Evolutionary conservation across 2,329 filamentous ascomycete genomes (phyloP).

Genomic region (Sporothrix euskadiensis): DNA sequence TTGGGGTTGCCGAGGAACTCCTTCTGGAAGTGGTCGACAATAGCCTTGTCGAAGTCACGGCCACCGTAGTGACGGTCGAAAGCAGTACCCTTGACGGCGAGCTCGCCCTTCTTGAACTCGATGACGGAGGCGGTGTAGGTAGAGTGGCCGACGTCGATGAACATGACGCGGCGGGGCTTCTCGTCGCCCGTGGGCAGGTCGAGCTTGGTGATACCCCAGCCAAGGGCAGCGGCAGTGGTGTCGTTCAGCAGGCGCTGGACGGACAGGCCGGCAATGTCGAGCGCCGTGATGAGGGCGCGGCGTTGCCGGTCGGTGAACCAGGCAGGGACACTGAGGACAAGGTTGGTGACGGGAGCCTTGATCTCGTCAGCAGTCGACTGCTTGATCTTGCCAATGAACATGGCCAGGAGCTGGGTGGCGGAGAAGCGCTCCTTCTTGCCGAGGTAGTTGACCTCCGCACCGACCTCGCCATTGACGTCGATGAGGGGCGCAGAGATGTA

Average conservation of each 20-base stretch:
- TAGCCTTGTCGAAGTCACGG: constrained; percentile 91
- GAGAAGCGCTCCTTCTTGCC: constrained; percentile 95
- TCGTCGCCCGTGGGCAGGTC: constrained; percentile 87
- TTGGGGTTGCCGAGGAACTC: constrained; percentile 99
- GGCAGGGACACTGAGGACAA: constrained; percentile 90
- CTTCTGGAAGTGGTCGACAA: constrained; percentile 90
- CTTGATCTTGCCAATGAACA: constrained; percentile 95
- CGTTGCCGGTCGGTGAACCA: constrained; percentile 98
- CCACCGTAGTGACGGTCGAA: constrained; percentile 97
- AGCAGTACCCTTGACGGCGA: constrained; percentile 87
- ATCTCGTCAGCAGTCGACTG: constrained; percentile 83
- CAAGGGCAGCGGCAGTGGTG: constrained; percentile 91
- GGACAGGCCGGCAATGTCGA: constrained; percentile 92
- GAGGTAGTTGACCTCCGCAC: constrained; percentile 88
- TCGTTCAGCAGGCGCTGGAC: constrained; percentile 95
- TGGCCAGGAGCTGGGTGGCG: constrained; percentile 89
- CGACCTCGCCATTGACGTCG: constrained; percentile 91
- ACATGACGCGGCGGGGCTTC: constrained; percentile 85
- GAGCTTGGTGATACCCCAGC: constrained; percentile 96
- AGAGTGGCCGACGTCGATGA: constrained; percentile 94
- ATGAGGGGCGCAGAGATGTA: constrained; percentile 83
- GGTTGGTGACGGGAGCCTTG: constrained; percentile 85
- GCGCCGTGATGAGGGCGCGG: constrained; percentile 82
- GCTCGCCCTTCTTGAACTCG: constrained; percentile 95
- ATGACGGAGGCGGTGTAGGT: constrained; percentile 94